phyloP scores from a whole-genome alignment of 768 basidiomycete species.

The Boletellus ananas region DNA sequence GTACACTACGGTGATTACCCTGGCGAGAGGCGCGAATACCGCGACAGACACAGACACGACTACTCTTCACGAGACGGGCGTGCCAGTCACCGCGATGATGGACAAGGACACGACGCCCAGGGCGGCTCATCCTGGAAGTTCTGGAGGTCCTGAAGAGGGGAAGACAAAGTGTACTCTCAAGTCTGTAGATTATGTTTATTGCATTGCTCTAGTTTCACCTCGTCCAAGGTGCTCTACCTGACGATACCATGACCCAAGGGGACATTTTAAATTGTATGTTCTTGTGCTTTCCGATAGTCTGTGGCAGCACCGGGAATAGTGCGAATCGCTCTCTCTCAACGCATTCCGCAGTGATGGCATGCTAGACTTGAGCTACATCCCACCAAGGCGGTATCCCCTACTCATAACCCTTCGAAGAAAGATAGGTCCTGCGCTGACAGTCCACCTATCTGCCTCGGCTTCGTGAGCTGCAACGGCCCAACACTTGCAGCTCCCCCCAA shows the following conservation, averaged over 20 bases:
- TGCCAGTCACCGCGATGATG: constrained; percentile 5
- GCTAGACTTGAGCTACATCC: background rate
- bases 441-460: constrained; percentile 42
- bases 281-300: background rate
- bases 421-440: constrained; percentile 81
- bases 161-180: background rate
- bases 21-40: constrained; percentile 12
- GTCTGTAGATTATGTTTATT: background rate
- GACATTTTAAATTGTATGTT: background rate
- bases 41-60: constrained; percentile 12
- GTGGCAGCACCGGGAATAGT: background rate
- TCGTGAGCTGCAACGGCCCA: constrained; percentile 6
- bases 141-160: constrained; percentile 11
- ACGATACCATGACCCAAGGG: constrained; percentile 5
- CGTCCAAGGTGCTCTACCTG: background rate
- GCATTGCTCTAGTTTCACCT: background rate
- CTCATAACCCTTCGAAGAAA: constrained; percentile 76
- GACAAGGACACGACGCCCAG: constrained; percentile 3
- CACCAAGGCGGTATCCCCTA: background rate
- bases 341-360: background rate
- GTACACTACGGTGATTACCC: constrained; percentile 5
- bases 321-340: background rate
- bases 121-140: constrained; percentile 8
- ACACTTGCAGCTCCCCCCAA: constrained; percentile 8
- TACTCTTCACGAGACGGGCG: constrained; percentile 4